phyloP scores from a whole-genome alignment of 169 alveolate genomes.

The Neospora caninum region DNA sequence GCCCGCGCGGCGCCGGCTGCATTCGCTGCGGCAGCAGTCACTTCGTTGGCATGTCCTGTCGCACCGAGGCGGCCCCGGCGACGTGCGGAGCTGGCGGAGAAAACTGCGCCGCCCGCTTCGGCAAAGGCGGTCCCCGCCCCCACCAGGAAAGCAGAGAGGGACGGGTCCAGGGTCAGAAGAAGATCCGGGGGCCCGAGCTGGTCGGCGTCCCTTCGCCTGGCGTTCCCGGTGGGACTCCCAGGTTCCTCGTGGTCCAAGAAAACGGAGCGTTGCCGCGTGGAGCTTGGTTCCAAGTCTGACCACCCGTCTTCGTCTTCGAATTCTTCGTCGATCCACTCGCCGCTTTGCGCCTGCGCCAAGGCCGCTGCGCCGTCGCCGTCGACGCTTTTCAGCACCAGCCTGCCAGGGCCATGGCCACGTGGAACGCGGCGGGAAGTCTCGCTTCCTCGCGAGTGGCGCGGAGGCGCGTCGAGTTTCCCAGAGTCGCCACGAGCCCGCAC shows the following conservation, averaged over 20 bases:
- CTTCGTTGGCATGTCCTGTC: background rate
- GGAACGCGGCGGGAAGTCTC: background rate
- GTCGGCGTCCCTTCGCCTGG: background rate
- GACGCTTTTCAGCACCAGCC: background rate
- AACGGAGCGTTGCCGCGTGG: background rate
- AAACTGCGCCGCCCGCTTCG: background rate
- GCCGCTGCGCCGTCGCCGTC: background rate
- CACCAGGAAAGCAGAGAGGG: background rate
- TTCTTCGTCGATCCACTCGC: background rate
- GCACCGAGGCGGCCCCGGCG: background rate
- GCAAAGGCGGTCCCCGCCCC: slow-evolving; percentile 24
- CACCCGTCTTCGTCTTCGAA: background rate
- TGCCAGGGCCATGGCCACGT: background rate
- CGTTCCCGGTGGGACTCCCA: background rate
- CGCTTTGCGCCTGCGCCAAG: background rate
- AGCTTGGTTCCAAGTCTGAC: background rate
- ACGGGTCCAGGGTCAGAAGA: slow-evolving; percentile 6
- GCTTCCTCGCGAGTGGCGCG: background rate
- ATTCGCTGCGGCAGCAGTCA: background rate
- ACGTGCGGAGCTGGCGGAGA: background rate
- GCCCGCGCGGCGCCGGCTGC: background rate
- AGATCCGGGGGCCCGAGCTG: background rate
- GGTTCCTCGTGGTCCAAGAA: background rate
- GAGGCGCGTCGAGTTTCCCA: background rate
- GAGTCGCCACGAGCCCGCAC: background rate